Base-by-base conservation (phyloP, 2,329 filamentous ascomycete genomes). In the Penicillium sp. region DNA sequence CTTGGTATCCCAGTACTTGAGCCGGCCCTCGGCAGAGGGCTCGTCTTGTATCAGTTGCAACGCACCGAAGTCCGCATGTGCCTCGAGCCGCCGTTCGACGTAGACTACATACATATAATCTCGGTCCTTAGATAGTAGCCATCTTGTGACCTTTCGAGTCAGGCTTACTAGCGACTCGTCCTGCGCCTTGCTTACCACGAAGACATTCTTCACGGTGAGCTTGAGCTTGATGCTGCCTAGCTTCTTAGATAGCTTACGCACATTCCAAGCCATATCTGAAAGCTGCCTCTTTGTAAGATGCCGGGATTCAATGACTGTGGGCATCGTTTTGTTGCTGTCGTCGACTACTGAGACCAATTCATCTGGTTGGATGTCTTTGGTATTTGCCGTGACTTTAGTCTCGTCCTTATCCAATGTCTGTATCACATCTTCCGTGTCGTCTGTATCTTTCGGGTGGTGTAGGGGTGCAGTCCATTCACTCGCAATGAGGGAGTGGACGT, bases 261-360 rank as follows among this genome's bases (percentile, higher is more conserved):
- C 94, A 26, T 93, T 92, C 85, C 93, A 92, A 0, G 93, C 92
- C 93, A 99, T 97, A 67, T 97, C 94, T 14, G 89, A 91, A 40
- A 99, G 81, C 74, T 99, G 91, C 72, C 90, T 91, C 78, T 97
- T 97, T 1, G 92, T 97, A 63, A 97, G 80, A 47, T 97, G 83
- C n/a, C 93, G 84, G 56, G 84, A 87, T 54, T 86, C 79, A 17
- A 80, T 77, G 26, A 80, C 76, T 10, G 74, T 71, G n/a, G 71
- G 67, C 17, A 67, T 58, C 14, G 69, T 67, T 17, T 68, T 67
- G 22, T 60, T 63, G 11, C 65, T 67, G 35, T 55, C 50, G 37
- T 71, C 66, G 14, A 70, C 61, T 30, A 69, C 63, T 0, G 62
- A 56, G 6, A 67, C 58, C 28, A 61, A 45, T 16, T 67, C 60